Percentiles rank a stretch among this genome's conserved stretches.
Evolutionary conservation across 257 asterid genomes (phyloP).

Genomic region (Penstemon davidsonii): DNA sequence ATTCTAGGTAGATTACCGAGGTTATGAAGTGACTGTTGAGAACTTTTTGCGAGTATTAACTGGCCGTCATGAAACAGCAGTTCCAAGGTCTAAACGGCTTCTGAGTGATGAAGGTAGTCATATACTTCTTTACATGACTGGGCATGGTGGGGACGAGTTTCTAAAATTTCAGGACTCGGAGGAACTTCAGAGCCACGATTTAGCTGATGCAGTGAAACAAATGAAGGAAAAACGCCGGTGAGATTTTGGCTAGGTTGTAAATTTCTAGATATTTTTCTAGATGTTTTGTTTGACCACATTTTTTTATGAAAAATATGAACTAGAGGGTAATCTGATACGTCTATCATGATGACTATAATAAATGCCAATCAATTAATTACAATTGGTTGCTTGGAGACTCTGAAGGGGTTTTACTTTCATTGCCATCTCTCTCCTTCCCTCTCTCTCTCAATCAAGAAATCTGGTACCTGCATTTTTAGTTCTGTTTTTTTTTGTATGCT

Average conservation of each 20-base stretch:
- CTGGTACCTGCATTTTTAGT: not conserved
- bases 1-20: constrained; percentile 91
- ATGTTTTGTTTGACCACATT: too few species aligned
- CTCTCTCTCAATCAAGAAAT: constrained; percentile 1
- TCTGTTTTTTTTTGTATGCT: constrained; percentile 3
- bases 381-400: constrained; percentile 20
- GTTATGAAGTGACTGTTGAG: constrained; percentile 97
- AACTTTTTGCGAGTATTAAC: constrained; percentile 79
- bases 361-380: not conserved
- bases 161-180: constrained; percentile 97
- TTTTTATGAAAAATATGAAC: too few species aligned
- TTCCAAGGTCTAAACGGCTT: constrained; percentile 94
- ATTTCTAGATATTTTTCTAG: too few species aligned
- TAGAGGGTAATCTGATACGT: too few species aligned
- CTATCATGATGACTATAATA: too few species aligned
- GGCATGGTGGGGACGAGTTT: constrained; percentile 99
- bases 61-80: constrained; percentile 93
- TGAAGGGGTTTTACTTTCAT: constrained; percentile 2
- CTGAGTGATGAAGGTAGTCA: constrained; percentile 99
- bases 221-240: constrained; percentile 98
- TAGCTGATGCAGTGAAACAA: constrained; percentile 97
- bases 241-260: constrained; percentile 18
- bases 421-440: not conserved
- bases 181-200: constrained; percentile 98
- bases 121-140: constrained; percentile 92